These are phyloP conservation scores for Penicillium palitans DNA, from an alignment of 2,329 filamentous ascomycete species.

Conservation along the genomic window DNA sequence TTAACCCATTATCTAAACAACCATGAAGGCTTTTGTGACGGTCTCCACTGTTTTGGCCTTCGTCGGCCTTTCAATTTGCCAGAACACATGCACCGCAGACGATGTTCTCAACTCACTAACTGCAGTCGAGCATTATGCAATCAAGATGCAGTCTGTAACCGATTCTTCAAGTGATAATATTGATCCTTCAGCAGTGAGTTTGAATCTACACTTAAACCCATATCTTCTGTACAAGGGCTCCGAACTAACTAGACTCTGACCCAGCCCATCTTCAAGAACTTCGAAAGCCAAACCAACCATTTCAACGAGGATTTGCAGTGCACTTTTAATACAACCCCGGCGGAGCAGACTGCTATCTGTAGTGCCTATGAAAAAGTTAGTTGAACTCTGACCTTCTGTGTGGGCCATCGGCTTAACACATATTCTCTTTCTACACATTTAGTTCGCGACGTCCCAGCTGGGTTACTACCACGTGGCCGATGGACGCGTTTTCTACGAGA, in stretches of 20 bases:
- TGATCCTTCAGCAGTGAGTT: not conserved
- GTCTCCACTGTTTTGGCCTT: not conserved
- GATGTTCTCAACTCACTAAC: not conserved
- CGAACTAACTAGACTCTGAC: not conserved
- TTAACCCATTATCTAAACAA: not conserved
- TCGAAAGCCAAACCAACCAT: not conserved
- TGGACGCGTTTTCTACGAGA: not conserved
- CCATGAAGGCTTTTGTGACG: not conserved
- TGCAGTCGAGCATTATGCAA: not conserved
- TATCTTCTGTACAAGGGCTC: not conserved
- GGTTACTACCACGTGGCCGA: not conserved
- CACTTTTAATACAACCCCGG: not conserved
- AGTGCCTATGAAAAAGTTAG: not conserved
- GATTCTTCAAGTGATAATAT: not conserved
- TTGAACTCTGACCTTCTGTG: not conserved
- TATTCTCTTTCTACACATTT: not conserved
- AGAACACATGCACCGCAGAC: not conserved
- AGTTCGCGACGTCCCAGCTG: not conserved
- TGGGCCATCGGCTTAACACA: not conserved
- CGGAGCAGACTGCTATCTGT: not conserved
- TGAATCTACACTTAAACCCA: too few relatives aligned
- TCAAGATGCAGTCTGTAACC: not conserved
- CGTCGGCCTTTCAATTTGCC: not conserved
- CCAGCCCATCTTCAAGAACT: not conserved
- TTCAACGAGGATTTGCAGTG: constrained; percentile 1